Conservation (phyloP, 306 rosid genomes). For the Castanea mollissima region DNA sequence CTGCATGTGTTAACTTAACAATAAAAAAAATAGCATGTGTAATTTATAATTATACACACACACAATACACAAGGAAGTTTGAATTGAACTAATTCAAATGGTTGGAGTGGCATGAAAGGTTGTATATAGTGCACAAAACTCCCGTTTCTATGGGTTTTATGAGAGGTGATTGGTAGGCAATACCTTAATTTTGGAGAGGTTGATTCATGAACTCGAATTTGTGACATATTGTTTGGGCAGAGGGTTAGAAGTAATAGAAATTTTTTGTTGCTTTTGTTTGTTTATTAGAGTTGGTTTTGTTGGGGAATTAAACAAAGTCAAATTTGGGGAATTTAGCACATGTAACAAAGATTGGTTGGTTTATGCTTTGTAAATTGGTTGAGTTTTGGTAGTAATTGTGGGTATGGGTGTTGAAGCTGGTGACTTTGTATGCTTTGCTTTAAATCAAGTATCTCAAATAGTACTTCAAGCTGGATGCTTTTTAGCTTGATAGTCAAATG, state of each 20-base stretch:
- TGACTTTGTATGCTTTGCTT: not conserved
- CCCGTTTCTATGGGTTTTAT: too few relatives aligned
- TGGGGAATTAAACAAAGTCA: not conserved
- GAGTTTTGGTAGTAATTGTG: not conserved
- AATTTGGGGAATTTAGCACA: not conserved
- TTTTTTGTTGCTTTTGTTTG: not conserved
- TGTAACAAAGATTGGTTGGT: not conserved
- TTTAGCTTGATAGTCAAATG: not conserved
- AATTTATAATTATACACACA: too few relatives aligned
- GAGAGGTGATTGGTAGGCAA: too few relatives aligned
- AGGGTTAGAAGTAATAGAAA: not conserved
- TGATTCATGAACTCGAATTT: too few relatives aligned
- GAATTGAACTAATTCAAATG: not conserved
- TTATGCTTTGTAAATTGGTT: not conserved
- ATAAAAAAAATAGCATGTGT: too few relatives aligned
- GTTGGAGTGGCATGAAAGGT: not conserved
- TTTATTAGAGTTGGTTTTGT: not conserved
- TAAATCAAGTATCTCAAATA: not conserved
- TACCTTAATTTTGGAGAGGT: too few relatives aligned
- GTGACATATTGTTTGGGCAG: too few relatives aligned
- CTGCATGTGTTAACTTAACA: accelerated
- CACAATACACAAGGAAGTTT: not conserved
- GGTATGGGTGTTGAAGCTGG: not conserved
- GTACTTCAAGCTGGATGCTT: not conserved
- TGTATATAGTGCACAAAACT: too few relatives aligned